Evolutionary conservation across 2,329 filamentous ascomycete species (phyloP).

Genomic region (Annulohypoxylon truncatum): DNA sequence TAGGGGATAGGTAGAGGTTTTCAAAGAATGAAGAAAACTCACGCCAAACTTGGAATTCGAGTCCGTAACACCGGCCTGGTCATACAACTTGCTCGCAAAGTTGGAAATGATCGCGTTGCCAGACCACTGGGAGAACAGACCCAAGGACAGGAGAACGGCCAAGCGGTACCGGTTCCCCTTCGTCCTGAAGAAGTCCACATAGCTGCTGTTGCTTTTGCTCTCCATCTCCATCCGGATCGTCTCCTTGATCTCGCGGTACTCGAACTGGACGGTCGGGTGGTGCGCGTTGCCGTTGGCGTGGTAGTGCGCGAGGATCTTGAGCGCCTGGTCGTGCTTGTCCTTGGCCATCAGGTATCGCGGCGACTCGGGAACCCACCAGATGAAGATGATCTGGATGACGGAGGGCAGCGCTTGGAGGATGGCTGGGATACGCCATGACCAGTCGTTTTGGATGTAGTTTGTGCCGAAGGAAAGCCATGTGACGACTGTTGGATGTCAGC

Average conservation of each 20-base stretch:
- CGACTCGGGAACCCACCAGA: conserved; percentile 56
- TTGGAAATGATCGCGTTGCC: conserved; percentile 71
- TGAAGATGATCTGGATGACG: conserved; percentile 60
- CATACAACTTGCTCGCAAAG: conserved; percentile 66
- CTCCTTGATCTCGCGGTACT: conserved; percentile 70
- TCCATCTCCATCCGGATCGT: conserved; percentile 65
- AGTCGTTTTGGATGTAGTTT: conserved; percentile 58
- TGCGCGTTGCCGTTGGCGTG: conserved; percentile 66
- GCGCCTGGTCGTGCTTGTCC: conserved; percentile 65
- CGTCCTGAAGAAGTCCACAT: conserved; percentile 65
- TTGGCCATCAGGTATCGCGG: conserved; percentile 62
- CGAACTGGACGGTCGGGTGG: conserved; percentile 67
- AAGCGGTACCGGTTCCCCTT: conserved; percentile 68
- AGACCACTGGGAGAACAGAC: conserved; percentile 70
- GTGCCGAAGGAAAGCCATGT: conserved; percentile 64
- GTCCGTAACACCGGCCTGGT: conserved; percentile 62
- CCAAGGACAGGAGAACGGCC: conserved; percentile 63
- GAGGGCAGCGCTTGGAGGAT: conserved; percentile 61
- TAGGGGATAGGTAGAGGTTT: background rate
- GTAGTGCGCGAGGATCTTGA: conserved; percentile 64
- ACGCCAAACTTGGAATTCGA: conserved; percentile 59
- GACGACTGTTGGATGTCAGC: conserved; percentile 51
- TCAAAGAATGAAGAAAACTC: conserved; percentile 31
- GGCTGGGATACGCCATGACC: conserved; percentile 63
- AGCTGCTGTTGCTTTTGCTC: conserved; percentile 60